These are phyloP conservation scores for Rhododendron ovatum DNA, from an alignment of 148 eudicot species.

Conservation along the genomic window DNA sequence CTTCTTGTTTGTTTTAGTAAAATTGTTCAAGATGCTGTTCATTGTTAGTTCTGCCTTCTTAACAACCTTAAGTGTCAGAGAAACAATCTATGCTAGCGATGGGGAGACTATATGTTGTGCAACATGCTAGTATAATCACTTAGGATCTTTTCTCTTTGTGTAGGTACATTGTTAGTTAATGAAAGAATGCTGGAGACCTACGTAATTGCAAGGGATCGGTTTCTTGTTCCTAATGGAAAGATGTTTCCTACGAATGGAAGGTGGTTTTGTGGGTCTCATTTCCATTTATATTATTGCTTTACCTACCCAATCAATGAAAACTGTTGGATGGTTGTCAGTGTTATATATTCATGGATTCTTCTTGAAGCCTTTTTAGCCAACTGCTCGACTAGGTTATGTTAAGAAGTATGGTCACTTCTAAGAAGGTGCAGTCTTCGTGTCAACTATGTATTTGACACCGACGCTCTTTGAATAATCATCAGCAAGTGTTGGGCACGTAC, in stretches of 20 bases:
- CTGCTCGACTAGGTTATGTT: background rate
- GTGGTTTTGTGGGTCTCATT: conserved; percentile 22
- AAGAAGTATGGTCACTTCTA: background rate
- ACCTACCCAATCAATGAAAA: background rate
- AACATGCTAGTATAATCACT: background rate
- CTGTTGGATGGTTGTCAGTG: background rate
- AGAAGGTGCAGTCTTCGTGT: background rate
- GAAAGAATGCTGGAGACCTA: conserved; percentile 97
- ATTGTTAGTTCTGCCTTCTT: background rate
- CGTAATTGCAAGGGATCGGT: conserved; percentile 90
- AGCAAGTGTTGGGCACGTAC: background rate
- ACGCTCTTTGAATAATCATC: background rate
- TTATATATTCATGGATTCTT: background rate
- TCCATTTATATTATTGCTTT: background rate
- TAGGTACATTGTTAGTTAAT: conserved; percentile 85
- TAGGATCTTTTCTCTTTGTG: conserved; percentile 1
- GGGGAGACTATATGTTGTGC: background rate
- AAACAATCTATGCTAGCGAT: background rate
- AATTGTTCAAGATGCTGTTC: background rate
- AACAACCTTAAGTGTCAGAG: background rate
- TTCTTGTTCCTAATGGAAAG: conserved; percentile 87
- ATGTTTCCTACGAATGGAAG: conserved; percentile 97
- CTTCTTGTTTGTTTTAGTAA: background rate
- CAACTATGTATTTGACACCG: background rate
- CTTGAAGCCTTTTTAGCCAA: background rate